Evolutionary conservation across 179 eudicot species (phyloP), one percentile per base, ranked within the genome.

Genomic region (Spergularia azorica): DNA sequence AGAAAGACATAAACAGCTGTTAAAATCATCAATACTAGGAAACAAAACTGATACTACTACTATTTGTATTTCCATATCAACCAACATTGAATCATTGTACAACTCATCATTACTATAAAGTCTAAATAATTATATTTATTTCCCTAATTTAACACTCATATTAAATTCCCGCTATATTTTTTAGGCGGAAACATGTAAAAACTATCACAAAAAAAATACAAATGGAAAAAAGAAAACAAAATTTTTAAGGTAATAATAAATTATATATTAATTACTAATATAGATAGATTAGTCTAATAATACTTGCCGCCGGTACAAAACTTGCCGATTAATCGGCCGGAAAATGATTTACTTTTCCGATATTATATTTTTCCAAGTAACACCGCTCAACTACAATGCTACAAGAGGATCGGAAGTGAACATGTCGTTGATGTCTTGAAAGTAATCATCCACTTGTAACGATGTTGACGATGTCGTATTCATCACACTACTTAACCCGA

Each of bases 381-480:
- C 4, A 6, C 3, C 0, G 7, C 6, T 52, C 9, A 74, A 50
- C 63, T 83, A 88, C 66, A 84, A 73, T 3, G 83, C 88, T 50
- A 83, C 68, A 3, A 89, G 81, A 59, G 90, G 85, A 80, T 90
- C 95, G 0, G 79, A 79, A 17, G 76, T 46, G 8, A 87, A 83
- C 36, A 84, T 87, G 4, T 78, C 86, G 5, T 73, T 69, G 14
- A 83, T 81, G 68, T 93, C 97, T 74, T 89, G 83, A 67, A 89
- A 92, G 72, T 71, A 88, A 70, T 89, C 93, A 12, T 94, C 97
- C 1, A 89, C 86, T 65, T 81, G 86, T n/a, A 83, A 54, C 52
- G 79, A 26, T 58, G 77, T 36, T 5, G 85, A 58, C 11, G 82
- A 77, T 41, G 72, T 67, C 21, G 54, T 41, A 43, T 77, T 59